These are phyloP conservation scores for Naganishia sp. DNA, from an alignment of 1,284 basidiomycete genomes.

Conservation along the genomic window DNA sequence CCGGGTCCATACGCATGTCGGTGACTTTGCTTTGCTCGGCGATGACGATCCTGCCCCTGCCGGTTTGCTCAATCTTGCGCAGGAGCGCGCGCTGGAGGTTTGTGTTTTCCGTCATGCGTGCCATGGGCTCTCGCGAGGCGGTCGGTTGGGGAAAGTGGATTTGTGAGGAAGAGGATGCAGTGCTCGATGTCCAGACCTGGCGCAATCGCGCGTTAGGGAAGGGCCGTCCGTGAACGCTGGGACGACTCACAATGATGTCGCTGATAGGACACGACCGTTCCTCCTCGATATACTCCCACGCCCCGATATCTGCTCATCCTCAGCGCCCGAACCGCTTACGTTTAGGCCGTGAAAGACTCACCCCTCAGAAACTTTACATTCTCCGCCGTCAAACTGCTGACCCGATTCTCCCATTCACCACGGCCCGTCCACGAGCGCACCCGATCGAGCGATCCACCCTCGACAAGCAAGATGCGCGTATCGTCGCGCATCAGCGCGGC, in stretches of 20 bases:
- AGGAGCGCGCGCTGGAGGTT: constrained; percentile 84
- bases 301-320: constrained; percentile 67
- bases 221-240: background rate
- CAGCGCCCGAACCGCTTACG: background rate
- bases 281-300: constrained; percentile 76
- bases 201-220: too few species aligned
- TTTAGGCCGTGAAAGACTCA: constrained; percentile 49
- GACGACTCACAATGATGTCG: constrained; percentile 72
- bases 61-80: constrained; percentile 49
- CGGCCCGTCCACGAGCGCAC: constrained; percentile 66
- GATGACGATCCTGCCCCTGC: constrained; percentile 42
- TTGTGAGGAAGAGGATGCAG: constrained; percentile 48
- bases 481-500: constrained; percentile 56
- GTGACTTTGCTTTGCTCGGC: constrained; percentile 44
- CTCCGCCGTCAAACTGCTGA: constrained; percentile 81
- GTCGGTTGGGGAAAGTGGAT: constrained; percentile 44
- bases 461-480: constrained; percentile 69
- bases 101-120: constrained; percentile 81
- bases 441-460: constrained; percentile 72
- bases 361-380: constrained; percentile 76
- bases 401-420: constrained; percentile 77
- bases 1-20: constrained; percentile 47
- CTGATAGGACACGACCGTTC: constrained; percentile 70
- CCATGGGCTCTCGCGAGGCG: constrained; percentile 59
- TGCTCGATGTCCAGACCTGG: constrained; percentile 68